These are phyloP conservation scores for Mortierella sp. DNA, from an alignment of 371 early-diverging fungal species.

Conservation along the genomic window DNA sequence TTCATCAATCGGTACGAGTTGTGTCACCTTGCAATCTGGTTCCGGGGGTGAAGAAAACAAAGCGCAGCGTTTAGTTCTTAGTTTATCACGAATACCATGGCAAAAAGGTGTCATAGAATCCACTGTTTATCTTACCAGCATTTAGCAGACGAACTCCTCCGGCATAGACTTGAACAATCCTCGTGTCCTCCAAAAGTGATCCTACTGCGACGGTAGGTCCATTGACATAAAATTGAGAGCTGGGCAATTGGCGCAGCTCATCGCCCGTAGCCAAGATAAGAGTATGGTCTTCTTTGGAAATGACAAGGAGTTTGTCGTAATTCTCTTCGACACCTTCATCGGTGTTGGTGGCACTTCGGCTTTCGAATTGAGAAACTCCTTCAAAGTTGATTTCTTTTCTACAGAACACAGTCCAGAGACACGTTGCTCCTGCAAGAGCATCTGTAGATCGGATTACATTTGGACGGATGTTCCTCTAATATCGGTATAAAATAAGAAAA, in stretches of 20 bases:
- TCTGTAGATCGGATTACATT: conserved; percentile 75
- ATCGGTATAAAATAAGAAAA: background rate
- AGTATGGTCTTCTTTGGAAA: conserved; percentile 74
- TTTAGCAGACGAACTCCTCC: conserved; percentile 78
- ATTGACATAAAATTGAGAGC: conserved; percentile 76
- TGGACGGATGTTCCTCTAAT: conserved; percentile 79
- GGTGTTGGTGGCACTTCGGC: conserved; percentile 39
- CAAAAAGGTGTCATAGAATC: no score
- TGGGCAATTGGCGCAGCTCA: conserved; percentile 84
- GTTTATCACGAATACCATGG: no score
- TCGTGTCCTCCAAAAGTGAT: conserved; percentile 68
- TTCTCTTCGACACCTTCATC: conserved; percentile 55
- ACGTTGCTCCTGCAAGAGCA: conserved; percentile 68
- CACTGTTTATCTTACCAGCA: conserved; percentile 52
- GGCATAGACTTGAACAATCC: conserved; percentile 85
- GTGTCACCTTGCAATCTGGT: conserved; percentile 67
- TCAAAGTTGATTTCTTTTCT: conserved; percentile 62
- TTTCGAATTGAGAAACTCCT: conserved; percentile 57
- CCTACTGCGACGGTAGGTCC: conserved; percentile 84
- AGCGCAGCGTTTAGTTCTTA: no score
- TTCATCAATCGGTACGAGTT: conserved; percentile 71
- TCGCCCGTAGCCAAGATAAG: conserved; percentile 74
- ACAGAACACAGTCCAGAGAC: conserved; percentile 76
- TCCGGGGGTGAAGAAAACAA: background rate
- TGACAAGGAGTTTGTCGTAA: conserved; percentile 75